Conservation (phyloP, 306 rosid species). For the Pterocarpus santalinus region DNA sequence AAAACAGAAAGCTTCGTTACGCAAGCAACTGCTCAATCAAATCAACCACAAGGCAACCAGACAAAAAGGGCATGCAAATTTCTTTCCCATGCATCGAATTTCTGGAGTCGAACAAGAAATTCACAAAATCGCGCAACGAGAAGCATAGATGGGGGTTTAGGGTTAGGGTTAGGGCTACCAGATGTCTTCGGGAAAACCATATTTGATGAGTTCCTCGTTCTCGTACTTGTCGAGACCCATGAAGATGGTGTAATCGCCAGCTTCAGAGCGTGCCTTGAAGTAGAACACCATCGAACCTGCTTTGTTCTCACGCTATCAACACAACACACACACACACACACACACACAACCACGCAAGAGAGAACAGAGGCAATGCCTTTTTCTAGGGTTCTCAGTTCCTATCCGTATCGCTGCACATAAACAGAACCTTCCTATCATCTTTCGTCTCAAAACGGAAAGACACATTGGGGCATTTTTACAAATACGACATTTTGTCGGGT, state of each 20-base stretch:
- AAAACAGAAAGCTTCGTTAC: background rate
- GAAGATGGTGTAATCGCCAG: slow-evolving; percentile 94
- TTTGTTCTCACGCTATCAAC: slow-evolving; percentile 32
- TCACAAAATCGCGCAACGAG: background rate
- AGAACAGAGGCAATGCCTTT: slow-evolving; percentile 22
- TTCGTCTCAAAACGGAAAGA: background rate
- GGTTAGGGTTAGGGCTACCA: slow-evolving; percentile 66
- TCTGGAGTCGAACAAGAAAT: background rate
- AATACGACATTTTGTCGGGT: background rate
- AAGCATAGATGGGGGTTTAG: background rate
- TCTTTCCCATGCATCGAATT: background rate
- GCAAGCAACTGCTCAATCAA: slow-evolving; percentile 1
- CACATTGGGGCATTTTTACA: background rate
- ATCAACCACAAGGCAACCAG: background rate
- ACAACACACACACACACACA: background rate
- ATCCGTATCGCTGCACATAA: background rate
- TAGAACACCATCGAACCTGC: slow-evolving; percentile 80
- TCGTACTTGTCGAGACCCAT: slow-evolving; percentile 99
- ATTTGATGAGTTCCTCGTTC: slow-evolving; percentile 99
- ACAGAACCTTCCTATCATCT: background rate
- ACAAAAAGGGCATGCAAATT: background rate
- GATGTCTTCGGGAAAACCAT: slow-evolving; percentile 90
- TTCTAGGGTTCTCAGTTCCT: background rate
- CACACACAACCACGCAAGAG: background rate
- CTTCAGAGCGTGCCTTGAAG: slow-evolving; percentile 98